A percentile compares a stretch with the other conserved stretches of the same genome.
Evolutionary conservation across 768 basidiomycete species (phyloP).

Genomic region (Tylopilus felleus): DNA sequence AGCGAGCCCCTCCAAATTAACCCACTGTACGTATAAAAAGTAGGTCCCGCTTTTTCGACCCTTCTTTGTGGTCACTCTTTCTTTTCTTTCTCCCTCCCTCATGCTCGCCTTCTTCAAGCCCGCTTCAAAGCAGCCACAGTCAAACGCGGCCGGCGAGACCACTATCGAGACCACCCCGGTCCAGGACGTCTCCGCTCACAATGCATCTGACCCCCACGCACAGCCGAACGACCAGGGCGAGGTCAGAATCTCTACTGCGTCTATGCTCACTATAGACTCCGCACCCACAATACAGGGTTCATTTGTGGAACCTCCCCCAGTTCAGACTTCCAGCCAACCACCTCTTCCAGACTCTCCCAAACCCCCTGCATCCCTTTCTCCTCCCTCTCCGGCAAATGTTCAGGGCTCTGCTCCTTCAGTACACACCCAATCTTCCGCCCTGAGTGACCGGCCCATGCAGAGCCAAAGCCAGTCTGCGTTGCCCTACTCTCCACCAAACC

Average conservation of each 20-base stretch:
- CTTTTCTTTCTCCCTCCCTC: not conserved
- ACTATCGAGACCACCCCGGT: not conserved
- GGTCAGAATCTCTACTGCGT: conserved; percentile 17
- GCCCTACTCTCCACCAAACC: conserved; percentile 17
- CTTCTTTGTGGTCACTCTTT: not conserved
- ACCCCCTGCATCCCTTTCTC: conserved; percentile 16
- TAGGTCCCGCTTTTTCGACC: conserved; percentile 4
- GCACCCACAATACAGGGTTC: conserved; percentile 23
- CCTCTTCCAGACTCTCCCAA: conserved; percentile 21
- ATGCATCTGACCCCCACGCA: not conserved
- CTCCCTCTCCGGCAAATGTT: conserved; percentile 10
- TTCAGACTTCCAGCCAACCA: conserved; percentile 3
- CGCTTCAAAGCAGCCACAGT: conserved; percentile 9
- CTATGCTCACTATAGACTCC: conserved; percentile 23
- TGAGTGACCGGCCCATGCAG: conserved; percentile 18
- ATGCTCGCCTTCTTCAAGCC: conserved; percentile 30
- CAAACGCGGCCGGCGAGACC: not conserved
- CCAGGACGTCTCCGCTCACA: not conserved
- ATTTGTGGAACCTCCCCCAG: not conserved
- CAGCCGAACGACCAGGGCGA: conserved; percentile 1
- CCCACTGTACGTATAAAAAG: conserved; percentile 28
- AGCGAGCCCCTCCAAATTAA: conserved; percentile 8
- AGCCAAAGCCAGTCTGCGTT: conserved; percentile 28
- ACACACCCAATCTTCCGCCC: conserved; percentile 15
- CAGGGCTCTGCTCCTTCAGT: conserved; percentile 7